Base-by-base conservation (phyloP, 1,284 basidiomycete genomes). In the Cryptococcus wingfieldii region DNA sequence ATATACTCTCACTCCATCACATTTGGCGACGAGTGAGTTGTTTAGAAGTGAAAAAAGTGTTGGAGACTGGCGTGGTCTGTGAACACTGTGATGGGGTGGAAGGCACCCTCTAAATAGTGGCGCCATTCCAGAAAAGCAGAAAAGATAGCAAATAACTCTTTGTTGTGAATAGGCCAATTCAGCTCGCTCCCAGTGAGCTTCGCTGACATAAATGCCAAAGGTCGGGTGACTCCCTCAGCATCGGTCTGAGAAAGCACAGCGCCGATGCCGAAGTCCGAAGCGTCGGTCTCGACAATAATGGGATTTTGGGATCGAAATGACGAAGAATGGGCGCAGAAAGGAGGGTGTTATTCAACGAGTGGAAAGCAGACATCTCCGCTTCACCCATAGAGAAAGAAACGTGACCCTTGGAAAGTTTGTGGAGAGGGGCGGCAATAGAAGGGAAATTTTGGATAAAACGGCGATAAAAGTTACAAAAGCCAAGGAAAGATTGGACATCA, bases 31-130 rank as follows among this genome's bases (percentile, higher is more conserved):
- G 55, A 28, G 72, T 80, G 0, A 82, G 66, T 5, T 75, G 68
- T 34, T 78, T 69, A 0, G 75, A 55, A 1, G 63, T 69, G 9
- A 56, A 38, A 38, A 67, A 78, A 82, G 52, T 80, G 80, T 27
- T 72, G 65, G 0, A 82, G 72, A 56, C 80, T 81, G 14, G 74
- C 68, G 58, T 83, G 80, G 58, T 83, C 79, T 0, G 77, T 73
- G 50, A 65, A 65, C 19, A 81, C 65, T 1, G 58, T 62, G 28
- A 78, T 56, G 0, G 54, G 45, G 0, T 70, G 34, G 4, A n/a
- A 12, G 1, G 62, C 44, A 14, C 78, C 78, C 50, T 70, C 62
- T 13, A 72, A 54, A 54, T 77, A 79, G 38, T 79, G 75, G 23
- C 70, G 44, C 80, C 78, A 83, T 47, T 73, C 61, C 27, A 74